Conservation (phyloP, 805 yeast genomes). For the Hemisphaericaspora nanyangensis region DNA sequence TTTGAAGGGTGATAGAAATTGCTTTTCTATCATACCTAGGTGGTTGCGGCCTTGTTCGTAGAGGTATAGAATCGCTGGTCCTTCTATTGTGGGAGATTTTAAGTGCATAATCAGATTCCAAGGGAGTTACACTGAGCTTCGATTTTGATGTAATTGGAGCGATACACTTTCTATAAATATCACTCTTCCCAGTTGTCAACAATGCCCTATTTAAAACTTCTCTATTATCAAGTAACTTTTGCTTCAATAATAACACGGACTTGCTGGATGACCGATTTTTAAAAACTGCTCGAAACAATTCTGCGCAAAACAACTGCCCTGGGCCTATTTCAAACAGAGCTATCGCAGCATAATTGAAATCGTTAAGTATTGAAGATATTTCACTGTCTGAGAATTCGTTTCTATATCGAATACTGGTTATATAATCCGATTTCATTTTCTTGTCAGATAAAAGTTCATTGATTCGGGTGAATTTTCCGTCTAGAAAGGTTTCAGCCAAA, state of each 20-base stretch:
- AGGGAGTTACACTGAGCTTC: too few species aligned
- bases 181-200: neutral
- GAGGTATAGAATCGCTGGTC: too few species aligned
- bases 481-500: too few species aligned
- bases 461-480: too few species aligned
- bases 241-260: neutral
- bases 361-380: slow-evolving; percentile 10
- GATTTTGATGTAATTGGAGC: neutral
- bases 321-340: neutral
- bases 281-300: slow-evolving; percentile 2
- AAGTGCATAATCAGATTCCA: too few species aligned
- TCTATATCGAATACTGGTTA: neutral
- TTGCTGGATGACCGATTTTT: neutral
- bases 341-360: neutral
- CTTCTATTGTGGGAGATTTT: too few species aligned
- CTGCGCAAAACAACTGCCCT: neutral
- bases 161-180: neutral
- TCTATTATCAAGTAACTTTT: neutral
- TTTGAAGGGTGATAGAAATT: too few species aligned
- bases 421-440: neutral
- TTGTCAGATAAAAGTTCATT: neutral
- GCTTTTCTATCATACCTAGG: neutral
- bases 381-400: slow-evolving; percentile 6
- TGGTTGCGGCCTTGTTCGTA: too few species aligned
- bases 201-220: neutral